Evolutionary conservation across 2,329 filamentous ascomycete species (phyloP), one percentile per base, ranked within the genome.

Genomic region (Sclerotiophoma versabilis): DNA sequence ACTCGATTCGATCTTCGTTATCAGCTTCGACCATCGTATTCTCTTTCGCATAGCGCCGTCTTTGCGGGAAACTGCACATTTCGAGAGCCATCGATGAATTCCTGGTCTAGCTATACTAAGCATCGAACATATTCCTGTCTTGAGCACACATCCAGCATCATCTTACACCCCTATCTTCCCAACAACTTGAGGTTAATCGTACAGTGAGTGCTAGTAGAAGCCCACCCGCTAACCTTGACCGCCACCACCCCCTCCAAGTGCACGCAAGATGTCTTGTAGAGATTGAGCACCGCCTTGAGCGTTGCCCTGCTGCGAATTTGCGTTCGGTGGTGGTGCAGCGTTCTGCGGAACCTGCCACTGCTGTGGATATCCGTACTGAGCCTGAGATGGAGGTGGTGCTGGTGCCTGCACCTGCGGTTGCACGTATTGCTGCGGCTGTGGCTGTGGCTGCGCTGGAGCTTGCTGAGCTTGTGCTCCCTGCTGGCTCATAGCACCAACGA

Each of bases 231-330:
- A 49, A 10, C 22, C 12, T 22, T 49, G 39, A 14, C 51, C 39
- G 29, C 61, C 62, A 22, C 63, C 62, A 7, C 56, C 60, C n/a
- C 57, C 63, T 27, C 66, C 64, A 5, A 74, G 58, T 7, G 64
- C 63, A 43, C 70, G 60, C 19, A 74, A 49, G 22, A 74, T 72
- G 46, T 73, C 71, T 34, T 72, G 65, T 10, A 73, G 45, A 15
- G 68, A 68, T 41, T 60, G 63, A 10, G 55, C 63, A 14, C 57
- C 57, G 23, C 46, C 58, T 54, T 73, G 71, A 20, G 58, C 49
- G 20, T 60, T 65, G 37, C 48, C 49, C 49, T 63, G 63, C 43
- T 60, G 58, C 5, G 23, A 52, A 30, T 50, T 60, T 2, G 59
- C 43, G 9, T 67, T 62, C 1, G 64, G 55, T 14, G 56, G 58